phyloP scores from a whole-genome alignment of 2,329 filamentous ascomycete genomes.

The Pochonia chlamydosporia region DNA sequence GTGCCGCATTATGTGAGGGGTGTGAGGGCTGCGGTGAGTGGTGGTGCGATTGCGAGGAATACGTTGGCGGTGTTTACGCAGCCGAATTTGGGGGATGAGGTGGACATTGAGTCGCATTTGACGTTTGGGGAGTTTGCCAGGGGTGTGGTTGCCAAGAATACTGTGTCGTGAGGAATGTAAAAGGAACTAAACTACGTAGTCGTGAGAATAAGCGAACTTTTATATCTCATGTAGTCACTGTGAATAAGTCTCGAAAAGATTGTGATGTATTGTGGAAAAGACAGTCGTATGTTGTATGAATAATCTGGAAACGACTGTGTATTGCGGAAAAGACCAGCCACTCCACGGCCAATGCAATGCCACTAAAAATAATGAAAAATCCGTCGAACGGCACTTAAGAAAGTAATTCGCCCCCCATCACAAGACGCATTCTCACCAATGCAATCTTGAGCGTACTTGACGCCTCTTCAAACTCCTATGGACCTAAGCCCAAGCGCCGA shows the following conservation, averaged over 20 bases:
- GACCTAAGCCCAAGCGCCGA: constrained; percentile 55
- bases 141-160: constrained; percentile 54
- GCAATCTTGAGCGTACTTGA: background rate
- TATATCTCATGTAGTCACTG: too few relatives aligned
- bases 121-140: constrained; percentile 73
- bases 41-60: constrained; percentile 63
- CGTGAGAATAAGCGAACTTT: too few relatives aligned
- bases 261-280: too few relatives aligned
- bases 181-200: too few relatives aligned
- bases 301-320: too few relatives aligned
- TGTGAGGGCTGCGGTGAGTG: constrained; percentile 49
- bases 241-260: too few relatives aligned
- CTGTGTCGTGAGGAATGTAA: constrained; percentile 31
- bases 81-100: constrained; percentile 78
- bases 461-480: background rate
- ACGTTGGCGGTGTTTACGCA: constrained; percentile 96
- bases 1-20: constrained; percentile 94
- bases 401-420: background rate
- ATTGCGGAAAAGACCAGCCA: too few relatives aligned
- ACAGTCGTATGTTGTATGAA: too few relatives aligned
- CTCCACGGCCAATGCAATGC: too few relatives aligned
- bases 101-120: constrained; percentile 60
- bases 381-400: background rate
- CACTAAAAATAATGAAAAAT: too few relatives aligned
- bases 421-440: constrained; percentile 3